These are phyloP conservation scores for Podaxis sp. DNA, from an alignment of 768 basidiomycete species.

Conservation along the genomic window DNA sequence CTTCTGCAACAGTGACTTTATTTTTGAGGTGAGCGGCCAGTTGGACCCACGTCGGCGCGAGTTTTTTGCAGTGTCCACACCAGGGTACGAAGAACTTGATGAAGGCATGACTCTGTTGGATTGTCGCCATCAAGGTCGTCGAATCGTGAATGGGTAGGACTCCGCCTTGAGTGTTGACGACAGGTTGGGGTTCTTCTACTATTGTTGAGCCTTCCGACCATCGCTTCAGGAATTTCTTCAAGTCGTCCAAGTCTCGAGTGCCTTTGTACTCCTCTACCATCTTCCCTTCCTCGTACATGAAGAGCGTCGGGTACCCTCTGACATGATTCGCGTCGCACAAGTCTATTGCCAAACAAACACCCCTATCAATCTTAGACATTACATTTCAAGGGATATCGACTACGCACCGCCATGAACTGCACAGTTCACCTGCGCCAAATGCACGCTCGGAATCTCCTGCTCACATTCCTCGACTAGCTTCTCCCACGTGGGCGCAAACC, in stretches of 20 bases:
- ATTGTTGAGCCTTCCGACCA: slow-evolving; percentile 22
- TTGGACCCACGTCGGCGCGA: slow-evolving; percentile 78
- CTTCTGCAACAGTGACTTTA: slow-evolving; percentile 76
- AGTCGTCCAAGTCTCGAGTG: slow-evolving; percentile 47
- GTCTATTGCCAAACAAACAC: slow-evolving; percentile 44
- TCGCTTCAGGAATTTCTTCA: slow-evolving; percentile 54
- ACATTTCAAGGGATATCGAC: not conserved
- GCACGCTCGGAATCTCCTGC: slow-evolving; percentile 49
- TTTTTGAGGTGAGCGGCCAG: slow-evolving; percentile 70
- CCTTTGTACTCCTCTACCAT: slow-evolving; percentile 55
- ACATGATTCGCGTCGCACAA: slow-evolving; percentile 73
- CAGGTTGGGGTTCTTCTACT: slow-evolving; percentile 19
- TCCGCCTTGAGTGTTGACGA: slow-evolving; percentile 34
- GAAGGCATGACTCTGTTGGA: slow-evolving; percentile 45
- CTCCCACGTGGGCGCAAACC: slow-evolving; percentile 83
- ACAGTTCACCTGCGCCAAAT: slow-evolving; percentile 57
- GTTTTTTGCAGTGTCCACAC: slow-evolving; percentile 97
- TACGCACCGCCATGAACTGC: slow-evolving; percentile 24
- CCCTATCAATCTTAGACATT: not conserved
- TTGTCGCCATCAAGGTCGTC: slow-evolving; percentile 36
- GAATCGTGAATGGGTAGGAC: slow-evolving; percentile 32
- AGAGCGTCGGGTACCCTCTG: slow-evolving; percentile 72
- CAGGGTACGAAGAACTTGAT: slow-evolving; percentile 87
- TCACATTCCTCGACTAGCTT: slow-evolving; percentile 54
- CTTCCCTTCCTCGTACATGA: slow-evolving; percentile 68